phyloP scores from a whole-genome alignment of 257 asterid species.

The Jacaranda mimosifolia region DNA sequence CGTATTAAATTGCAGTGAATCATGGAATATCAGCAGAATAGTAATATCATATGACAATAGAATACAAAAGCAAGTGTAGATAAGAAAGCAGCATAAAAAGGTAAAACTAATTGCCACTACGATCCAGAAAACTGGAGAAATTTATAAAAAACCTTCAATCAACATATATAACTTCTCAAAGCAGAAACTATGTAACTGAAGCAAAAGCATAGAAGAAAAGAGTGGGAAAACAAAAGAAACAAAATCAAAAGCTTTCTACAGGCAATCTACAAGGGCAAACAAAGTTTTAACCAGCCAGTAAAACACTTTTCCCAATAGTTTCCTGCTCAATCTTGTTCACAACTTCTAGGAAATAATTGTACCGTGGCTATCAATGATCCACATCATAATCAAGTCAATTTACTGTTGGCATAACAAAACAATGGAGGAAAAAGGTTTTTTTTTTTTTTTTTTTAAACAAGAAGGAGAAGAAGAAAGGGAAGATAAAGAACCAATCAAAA shows the following conservation, averaged over 20 bases:
- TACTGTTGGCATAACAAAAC: not conserved
- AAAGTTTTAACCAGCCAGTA: not conserved
- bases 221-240: conserved; percentile 2
- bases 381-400: not conserved
- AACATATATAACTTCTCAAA: not conserved
- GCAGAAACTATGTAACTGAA: conserved; percentile 2
- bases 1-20: not conserved
- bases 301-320: not conserved
- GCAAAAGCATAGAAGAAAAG: not conserved
- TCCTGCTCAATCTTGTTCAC: not conserved
- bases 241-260: conserved; percentile 1
- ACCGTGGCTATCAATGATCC: not conserved
- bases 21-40: conserved; percentile 12
- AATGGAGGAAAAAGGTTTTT: not conserved
- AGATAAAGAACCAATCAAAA: not conserved
- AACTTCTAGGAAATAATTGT: conserved; percentile 12
- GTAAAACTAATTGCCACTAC: not conserved
- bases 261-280: conserved; percentile 8
- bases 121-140: not conserved
- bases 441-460: too few species aligned
- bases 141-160: not conserved
- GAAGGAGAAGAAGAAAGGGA: not conserved
- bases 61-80: not conserved
- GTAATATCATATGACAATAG: not conserved
- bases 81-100: not conserved